Base-by-base conservation (phyloP, 2,329 filamentous ascomycete genomes). In the Ophiobolus disseminans region DNA sequence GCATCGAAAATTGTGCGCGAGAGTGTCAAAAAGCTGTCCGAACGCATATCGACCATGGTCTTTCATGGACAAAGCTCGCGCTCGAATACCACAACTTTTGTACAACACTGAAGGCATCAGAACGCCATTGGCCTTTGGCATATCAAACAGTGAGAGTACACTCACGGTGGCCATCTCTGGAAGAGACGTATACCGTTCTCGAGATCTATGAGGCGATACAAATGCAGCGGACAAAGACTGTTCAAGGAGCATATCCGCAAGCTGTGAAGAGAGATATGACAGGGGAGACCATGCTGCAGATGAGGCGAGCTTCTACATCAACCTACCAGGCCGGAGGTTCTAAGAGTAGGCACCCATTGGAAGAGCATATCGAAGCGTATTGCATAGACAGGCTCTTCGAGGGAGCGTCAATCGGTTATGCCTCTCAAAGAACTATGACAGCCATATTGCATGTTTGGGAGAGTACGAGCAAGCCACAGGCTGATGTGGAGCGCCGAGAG, bases 81-180 rank as follows among this genome's bases (percentile, higher is more conserved):
- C 14, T 60, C 1, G 62, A 68, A 23, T 46, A 68, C 3, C 54
- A 67, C 34, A 26, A 14, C 2, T 67, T 71, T 28, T 61, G 56
- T 25, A 28, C 16, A 3, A 37, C 28, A 2, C 10, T 68, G 3
- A 62, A 60, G 39, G 40, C 43, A 7, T 65, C 61, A 1, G 38
- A 40, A 17, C 48, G 56, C n/a, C 19, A 49, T 3, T 53, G 64
- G 22, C 19, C 41, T 4, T 20, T n/a, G 34, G 21, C 20, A n/a
- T n/a, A 21, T 8, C 17, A 25, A 8, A 34, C 17, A 5, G 40
- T 34, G 7, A 36, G 21, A 23, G 34, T 22, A 20, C 25, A 9
- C 9, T 9, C 25, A 1, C 16, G 4, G 10, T 41, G 40, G 13
- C 63, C 58, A 7, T 42, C 55, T 4, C 13, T 23, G 5, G 57